Conservation (phyloP, 2,329 filamentous ascomycete genomes). For the Fusarium sp. region DNA sequence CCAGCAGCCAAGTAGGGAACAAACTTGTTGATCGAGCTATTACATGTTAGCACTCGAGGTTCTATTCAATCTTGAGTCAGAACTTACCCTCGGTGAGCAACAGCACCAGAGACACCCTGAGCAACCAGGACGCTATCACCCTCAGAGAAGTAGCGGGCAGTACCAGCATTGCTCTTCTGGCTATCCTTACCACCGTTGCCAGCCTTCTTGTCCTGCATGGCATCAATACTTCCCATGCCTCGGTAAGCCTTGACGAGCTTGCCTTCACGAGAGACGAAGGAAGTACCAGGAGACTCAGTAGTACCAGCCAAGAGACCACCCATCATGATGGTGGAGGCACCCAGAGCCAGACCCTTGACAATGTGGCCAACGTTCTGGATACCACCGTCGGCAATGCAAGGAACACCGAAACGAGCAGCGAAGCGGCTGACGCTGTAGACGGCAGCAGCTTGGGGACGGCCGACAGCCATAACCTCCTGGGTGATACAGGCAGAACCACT, state of each 20-base stretch:
- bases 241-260: slow-evolving; percentile 99
- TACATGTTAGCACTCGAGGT: slow-evolving; percentile 48
- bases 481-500: slow-evolving; percentile 98
- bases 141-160: slow-evolving; percentile 98
- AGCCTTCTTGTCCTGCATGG: slow-evolving; percentile 99
- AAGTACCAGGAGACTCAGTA: slow-evolving; percentile 96
- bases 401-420: slow-evolving; percentile 92
- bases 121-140: slow-evolving; percentile 94
- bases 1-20: slow-evolving; percentile 95
- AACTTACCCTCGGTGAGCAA: slow-evolving; percentile 77
- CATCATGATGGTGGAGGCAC: slow-evolving; percentile 99
- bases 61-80: not conserved
- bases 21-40: slow-evolving; percentile 90
- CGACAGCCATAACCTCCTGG: slow-evolving; percentile 99
- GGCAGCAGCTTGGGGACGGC: slow-evolving; percentile 92
- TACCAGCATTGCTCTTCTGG: slow-evolving; percentile 90
- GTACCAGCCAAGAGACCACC: slow-evolving; percentile 96
- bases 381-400: slow-evolving; percentile 97
- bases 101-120: slow-evolving; percentile 92
- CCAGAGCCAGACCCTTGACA: slow-evolving; percentile 95
- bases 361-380: slow-evolving; percentile 99
- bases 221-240: slow-evolving; percentile 98
- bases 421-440: slow-evolving; percentile 92
- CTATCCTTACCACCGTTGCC: slow-evolving; percentile 78
- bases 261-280: slow-evolving; percentile 94